phyloP scores from a whole-genome alignment of 176 grass and related monocot genomes.

The Aechmea fasciata region DNA sequence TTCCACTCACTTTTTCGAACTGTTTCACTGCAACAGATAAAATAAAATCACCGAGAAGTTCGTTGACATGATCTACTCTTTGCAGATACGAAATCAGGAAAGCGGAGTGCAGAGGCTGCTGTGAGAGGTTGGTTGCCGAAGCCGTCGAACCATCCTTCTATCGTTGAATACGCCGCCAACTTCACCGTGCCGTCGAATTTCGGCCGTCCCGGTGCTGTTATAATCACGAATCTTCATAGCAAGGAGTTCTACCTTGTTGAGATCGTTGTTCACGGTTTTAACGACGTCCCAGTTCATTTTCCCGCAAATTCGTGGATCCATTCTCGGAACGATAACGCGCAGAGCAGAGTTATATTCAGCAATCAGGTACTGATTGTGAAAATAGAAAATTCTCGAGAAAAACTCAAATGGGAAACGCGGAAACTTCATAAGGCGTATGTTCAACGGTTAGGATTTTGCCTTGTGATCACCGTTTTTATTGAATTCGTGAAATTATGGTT shows the following conservation, averaged over 20 bases:
- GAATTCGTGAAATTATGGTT: too few relatives aligned
- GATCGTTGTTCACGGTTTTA: slow-evolving; percentile 31
- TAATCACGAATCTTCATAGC: slow-evolving; percentile 36
- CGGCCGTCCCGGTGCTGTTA: slow-evolving; percentile 24
- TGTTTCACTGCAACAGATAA: not conserved
- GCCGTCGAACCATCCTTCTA: slow-evolving; percentile 27
- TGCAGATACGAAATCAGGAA: slow-evolving; percentile 27
- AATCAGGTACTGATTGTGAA: slow-evolving; percentile 29
- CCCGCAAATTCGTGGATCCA: slow-evolving; percentile 51
- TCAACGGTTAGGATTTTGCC: too few relatives aligned
- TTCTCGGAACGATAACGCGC: slow-evolving; percentile 26
- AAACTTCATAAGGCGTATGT: too few relatives aligned
- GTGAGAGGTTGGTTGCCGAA: slow-evolving; percentile 36
- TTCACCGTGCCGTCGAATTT: slow-evolving; percentile 32
- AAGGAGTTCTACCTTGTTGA: slow-evolving; percentile 43
- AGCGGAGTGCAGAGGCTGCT: slow-evolving; percentile 27
- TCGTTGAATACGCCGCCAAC: slow-evolving; percentile 35
- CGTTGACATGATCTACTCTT: not conserved
- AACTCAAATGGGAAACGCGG: too few relatives aligned
- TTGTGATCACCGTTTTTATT: too few relatives aligned
- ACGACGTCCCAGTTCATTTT: slow-evolving; percentile 24
- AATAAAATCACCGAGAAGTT: not conserved
- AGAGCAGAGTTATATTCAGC: slow-evolving; percentile 29
- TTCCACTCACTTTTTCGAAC: not conserved
- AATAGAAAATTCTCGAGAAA: not conserved